These are phyloP conservation scores for Silybum marianum DNA, from an alignment of 129 eudicot species.

Conservation along the genomic window DNA sequence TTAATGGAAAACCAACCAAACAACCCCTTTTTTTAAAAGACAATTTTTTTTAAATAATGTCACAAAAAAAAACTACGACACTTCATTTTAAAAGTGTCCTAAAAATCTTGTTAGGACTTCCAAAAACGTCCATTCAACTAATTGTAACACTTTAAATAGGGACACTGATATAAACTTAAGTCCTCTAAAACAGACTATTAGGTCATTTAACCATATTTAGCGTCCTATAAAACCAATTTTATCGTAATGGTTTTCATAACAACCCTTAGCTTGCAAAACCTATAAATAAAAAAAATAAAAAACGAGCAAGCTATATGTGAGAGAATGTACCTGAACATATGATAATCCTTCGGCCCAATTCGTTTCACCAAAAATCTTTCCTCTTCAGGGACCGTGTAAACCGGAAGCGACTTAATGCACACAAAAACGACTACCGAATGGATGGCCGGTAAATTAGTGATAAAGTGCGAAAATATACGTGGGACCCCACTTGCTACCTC, in stretches of 20 bases:
- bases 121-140: not conserved
- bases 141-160: not conserved
- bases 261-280: too few relatives aligned
- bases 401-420: conserved; percentile 89
- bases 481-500: conserved; percentile 93
- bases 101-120: not conserved
- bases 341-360: conserved; percentile 77
- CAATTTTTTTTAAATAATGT: too few relatives aligned
- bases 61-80: not conserved
- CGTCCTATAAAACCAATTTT: not conserved
- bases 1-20: too few relatives aligned
- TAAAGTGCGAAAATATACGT: conserved; percentile 79
- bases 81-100: not conserved
- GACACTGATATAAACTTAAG: not conserved
- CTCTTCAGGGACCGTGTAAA: conserved; percentile 80
- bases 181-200: not conserved
- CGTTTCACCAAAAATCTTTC: conserved; percentile 80
- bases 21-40: too few relatives aligned
- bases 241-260: not conserved
- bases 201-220: not conserved
- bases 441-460: conserved; percentile 87
- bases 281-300: too few relatives aligned
- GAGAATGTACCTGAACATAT: conserved; percentile 41
- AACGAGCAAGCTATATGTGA: not conserved
- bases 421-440: conserved; percentile 79